Conservation (phyloP, 2,329 filamentous ascomycete species). For the Cytospora piceicola region DNA sequence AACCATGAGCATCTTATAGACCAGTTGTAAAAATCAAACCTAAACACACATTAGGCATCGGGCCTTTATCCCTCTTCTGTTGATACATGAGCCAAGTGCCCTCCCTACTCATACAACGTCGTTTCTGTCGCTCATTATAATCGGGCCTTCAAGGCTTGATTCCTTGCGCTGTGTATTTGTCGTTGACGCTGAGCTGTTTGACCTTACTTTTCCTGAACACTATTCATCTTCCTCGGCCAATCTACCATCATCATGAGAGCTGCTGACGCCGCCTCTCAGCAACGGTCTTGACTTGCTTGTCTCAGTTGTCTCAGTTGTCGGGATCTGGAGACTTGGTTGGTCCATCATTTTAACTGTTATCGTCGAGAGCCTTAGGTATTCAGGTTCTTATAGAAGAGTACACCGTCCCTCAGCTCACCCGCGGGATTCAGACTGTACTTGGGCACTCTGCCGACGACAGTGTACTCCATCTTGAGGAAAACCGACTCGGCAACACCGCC, state of each 20-base stretch:
- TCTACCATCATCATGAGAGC: not conserved
- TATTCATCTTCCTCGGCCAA: not conserved
- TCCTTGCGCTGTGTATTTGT: not conserved
- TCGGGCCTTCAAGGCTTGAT: not conserved
- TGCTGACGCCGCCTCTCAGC: not conserved
- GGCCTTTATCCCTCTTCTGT: not conserved
- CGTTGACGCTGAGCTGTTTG: not conserved
- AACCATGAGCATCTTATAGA: not conserved
- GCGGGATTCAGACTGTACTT: conserved; percentile 55
- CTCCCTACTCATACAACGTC: not conserved
- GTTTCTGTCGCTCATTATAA: not conserved
- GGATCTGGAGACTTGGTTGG: not conserved
- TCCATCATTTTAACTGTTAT: no score
- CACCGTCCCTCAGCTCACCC: conserved; percentile 53
- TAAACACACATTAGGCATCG: not conserved
- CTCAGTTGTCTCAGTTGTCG: no score
- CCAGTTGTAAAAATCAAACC: not conserved
- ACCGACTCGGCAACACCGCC: conserved; percentile 56
- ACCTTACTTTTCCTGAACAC: not conserved
- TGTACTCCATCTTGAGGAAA: conserved; percentile 61
- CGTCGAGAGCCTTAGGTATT: not conserved
- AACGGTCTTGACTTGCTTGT: not conserved
- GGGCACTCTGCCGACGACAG: conserved; percentile 58
- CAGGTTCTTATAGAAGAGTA: conserved; percentile 65
- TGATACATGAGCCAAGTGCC: not conserved